A percentile compares a stretch with the other conserved stretches of the same genome.
These are phyloP conservation scores for Vaccinium darrowii DNA, from an alignment of 148 eudicot species.

Conservation along the genomic window DNA sequence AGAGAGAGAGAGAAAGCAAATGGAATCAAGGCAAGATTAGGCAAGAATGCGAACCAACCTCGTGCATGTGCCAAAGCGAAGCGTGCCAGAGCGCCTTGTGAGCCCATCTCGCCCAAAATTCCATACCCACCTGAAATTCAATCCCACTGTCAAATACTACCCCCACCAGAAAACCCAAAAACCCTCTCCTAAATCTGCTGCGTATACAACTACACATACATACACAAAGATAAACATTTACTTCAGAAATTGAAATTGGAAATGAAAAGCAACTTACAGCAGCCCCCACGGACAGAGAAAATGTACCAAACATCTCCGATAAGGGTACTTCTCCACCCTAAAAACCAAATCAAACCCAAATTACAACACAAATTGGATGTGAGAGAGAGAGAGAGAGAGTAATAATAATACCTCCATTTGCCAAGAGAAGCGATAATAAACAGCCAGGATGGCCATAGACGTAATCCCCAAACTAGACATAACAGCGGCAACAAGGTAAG, in stretches of 20 bases:
- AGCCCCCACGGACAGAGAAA: conserved; percentile 93
- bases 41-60: conserved; percentile 36
- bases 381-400: background rate
- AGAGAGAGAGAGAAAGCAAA: no score
- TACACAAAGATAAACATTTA: no score
- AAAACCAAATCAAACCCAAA: conserved; percentile 1
- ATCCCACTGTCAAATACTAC: background rate
- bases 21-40: background rate
- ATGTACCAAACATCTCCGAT: conserved; percentile 92
- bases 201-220: no score
- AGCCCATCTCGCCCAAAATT: conserved; percentile 99
- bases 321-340: conserved; percentile 87
- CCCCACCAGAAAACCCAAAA: no score
- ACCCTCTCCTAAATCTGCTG: background rate
- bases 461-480: conserved; percentile 88
- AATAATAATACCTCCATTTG: conserved; percentile 73
- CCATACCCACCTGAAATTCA: conserved; percentile 87
- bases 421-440: conserved; percentile 84
- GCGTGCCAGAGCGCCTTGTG: conserved; percentile 97
- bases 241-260: background rate
- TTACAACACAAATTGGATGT: background rate
- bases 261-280: conserved; percentile 54
- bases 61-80: conserved; percentile 98
- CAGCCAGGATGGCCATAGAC: conserved; percentile 83
- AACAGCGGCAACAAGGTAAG: conserved; percentile 85